Percentiles rank a stretch among this genome's conserved stretches.
Evolutionary conservation across 192 early-diverging fungal species (phyloP).

Genomic region (Linderina pennispora): DNA sequence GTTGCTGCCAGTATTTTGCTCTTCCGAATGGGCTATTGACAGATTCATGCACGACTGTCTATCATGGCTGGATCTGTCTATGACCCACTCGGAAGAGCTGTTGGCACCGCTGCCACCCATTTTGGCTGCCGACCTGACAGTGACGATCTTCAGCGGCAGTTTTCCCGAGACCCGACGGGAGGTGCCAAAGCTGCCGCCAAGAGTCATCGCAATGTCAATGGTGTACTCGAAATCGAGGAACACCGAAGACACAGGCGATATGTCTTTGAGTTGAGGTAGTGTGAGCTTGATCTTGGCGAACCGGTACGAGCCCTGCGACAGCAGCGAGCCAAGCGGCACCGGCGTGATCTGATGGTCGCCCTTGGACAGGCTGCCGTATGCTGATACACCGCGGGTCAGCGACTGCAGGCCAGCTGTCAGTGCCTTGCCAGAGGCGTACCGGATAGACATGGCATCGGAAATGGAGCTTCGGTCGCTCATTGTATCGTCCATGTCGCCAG

Average conservation of each 20-base stretch:
- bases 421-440: conserved; percentile 27
- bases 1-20: conserved; percentile 9
- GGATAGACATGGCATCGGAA: conserved; percentile 36
- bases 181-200: conserved; percentile 43
- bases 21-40: conserved; percentile 32
- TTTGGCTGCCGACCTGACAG: conserved; percentile 22
- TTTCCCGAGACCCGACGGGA: conserved; percentile 17
- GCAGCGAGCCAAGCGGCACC: conserved; percentile 27
- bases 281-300: conserved; percentile 46
- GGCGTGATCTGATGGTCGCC: conserved; percentile 13
- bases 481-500: conserved; percentile 27
- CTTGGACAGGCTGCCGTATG: conserved; percentile 6
- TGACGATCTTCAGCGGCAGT: conserved; percentile 41
- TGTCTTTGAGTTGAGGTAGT: conserved; percentile 28
- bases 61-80: no score
- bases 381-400: conserved; percentile 16
- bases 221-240: conserved; percentile 46
- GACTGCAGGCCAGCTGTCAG: conserved; percentile 11
- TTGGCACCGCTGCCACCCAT: conserved; percentile 17
- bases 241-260: conserved; percentile 44
- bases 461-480: conserved; percentile 42
- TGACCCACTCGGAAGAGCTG: no score
- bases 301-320: conserved; percentile 40
- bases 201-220: conserved; percentile 33
- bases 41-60: conserved; percentile 35